Evolutionary conservation across 768 basidiomycete species (phyloP), one percentile per base, ranked within the genome.

Genomic region (Kondoa malvinella): DNA sequence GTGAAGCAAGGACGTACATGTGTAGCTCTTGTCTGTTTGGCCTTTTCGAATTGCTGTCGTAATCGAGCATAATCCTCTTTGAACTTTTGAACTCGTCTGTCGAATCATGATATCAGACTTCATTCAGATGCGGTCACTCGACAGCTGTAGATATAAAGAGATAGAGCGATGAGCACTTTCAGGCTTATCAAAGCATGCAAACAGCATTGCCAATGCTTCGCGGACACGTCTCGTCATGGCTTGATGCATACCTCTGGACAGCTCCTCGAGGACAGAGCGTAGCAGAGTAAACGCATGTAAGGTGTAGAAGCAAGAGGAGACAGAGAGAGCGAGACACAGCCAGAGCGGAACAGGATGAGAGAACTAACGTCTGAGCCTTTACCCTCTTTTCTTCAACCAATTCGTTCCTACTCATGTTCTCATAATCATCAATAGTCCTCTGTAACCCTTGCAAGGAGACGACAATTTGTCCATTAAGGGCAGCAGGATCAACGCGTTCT

Each of bases 321-420:
- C 8, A 26, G 27, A 3, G 0, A 30, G 1, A 0, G 1, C 1
- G 57, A 64, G 25, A 40, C 17, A 32, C 29, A 21, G 17, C 62
- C 31, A 27, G 33, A 63, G 30, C 17, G 2, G n/a, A 31, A 26
- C 40, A 57, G 29, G 59, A 25, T 21, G 3, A 68, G 60, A 16
- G 56, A 56, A 78, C 84, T 73, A 73, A 92, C 89, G 87, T 86
- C 75, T 87, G 82, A 0, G 92, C 95, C 79, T 97, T 97, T 79
- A 96, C 94, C 77, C 92, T 86, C 79, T 95, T 97, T 58, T 88
- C 85, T 73, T 88, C 90, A 65, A 97, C 92, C 75, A 95, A 90
- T 78, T 99, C 95, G 70, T 92, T 82, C 79, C 87, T 89, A 0
- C 89, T 90, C 88, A 97, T 92, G 8, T 88, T 87, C 73, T 96